Evolutionary conservation across 2,329 filamentous ascomycete genomes (phyloP).

Genomic region (Fusarium secorum): DNA sequence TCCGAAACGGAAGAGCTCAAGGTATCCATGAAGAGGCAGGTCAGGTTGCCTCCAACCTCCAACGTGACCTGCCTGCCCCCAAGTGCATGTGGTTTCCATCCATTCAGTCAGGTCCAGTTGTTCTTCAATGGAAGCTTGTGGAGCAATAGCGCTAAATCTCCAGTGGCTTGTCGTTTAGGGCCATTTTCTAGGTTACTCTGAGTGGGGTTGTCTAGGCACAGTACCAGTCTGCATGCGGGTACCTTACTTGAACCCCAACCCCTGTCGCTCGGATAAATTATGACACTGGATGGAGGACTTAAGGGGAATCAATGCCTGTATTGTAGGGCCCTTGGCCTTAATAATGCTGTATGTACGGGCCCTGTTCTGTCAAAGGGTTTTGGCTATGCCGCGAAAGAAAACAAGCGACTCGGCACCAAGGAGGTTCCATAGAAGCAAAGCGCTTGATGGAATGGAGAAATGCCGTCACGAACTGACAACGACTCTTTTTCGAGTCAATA

Average conservation of each 20-base stretch:
- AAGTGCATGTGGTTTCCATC: slow-evolving; percentile 11
- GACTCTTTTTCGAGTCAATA: background rate
- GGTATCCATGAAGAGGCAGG: slow-evolving; percentile 12
- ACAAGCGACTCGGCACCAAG: slow-evolving; percentile 14
- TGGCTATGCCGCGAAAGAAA: slow-evolving; percentile 1
- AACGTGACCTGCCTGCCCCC: slow-evolving; percentile 36
- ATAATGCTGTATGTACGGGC: background rate
- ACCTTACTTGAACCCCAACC: slow-evolving; percentile 25
- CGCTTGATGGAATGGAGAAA: background rate
- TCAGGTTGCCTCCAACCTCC: slow-evolving; percentile 37
- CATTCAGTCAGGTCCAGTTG: slow-evolving; percentile 17
- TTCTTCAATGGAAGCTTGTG: slow-evolving; percentile 32
- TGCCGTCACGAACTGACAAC: background rate
- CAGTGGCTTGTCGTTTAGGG: slow-evolving; percentile 31
- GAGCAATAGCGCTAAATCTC: slow-evolving; percentile 33
- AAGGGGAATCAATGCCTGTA: slow-evolving; percentile 17
- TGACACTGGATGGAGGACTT: slow-evolving; percentile 11
- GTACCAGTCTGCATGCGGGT: slow-evolving; percentile 31
- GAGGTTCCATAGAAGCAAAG: background rate
- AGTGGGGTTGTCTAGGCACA: slow-evolving; percentile 24
- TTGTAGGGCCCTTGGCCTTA: slow-evolving; percentile 3
- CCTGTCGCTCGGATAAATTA: slow-evolving; percentile 14
- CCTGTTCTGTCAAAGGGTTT: background rate
- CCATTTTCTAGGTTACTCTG: slow-evolving; percentile 25
- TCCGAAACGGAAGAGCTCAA: slow-evolving; percentile 25